These are phyloP conservation scores for Jasminum sambac DNA, from an alignment of 257 asterid species.

Conservation along the genomic window DNA sequence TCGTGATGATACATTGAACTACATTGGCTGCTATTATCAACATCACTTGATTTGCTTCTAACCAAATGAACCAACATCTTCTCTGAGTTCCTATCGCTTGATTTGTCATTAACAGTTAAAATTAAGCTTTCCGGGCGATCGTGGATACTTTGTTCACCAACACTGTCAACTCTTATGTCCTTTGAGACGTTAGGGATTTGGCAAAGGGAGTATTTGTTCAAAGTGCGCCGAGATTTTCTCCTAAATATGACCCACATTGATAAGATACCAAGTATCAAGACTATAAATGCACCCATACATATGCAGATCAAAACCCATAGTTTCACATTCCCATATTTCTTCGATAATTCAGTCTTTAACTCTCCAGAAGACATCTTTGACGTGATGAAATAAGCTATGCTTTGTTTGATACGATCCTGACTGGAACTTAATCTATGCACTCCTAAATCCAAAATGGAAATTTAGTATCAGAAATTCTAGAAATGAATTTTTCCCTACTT, in stretches of 20 bases:
- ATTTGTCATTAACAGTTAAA: slow-evolving; percentile 55
- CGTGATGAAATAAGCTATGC: slow-evolving; percentile 7
- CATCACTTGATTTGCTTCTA: slow-evolving; percentile 76
- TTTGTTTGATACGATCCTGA: slow-evolving; percentile 20
- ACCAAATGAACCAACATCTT: slow-evolving; percentile 71
- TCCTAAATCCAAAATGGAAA: slow-evolving; percentile 46
- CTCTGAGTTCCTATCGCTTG: slow-evolving; percentile 61
- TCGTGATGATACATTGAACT: slow-evolving; percentile 75
- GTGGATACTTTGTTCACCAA: slow-evolving; percentile 41
- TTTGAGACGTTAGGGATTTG: slow-evolving; percentile 80
- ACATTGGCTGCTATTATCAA: slow-evolving; percentile 75
- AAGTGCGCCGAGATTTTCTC: slow-evolving; percentile 61
- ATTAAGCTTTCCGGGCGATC: slow-evolving; percentile 51
- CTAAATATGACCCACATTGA: slow-evolving; percentile 71
- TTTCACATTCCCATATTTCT: slow-evolving; percentile 67
- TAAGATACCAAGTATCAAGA: slow-evolving; percentile 67
- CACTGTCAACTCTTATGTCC: slow-evolving; percentile 75
- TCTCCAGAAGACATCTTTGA: slow-evolving; percentile 60
- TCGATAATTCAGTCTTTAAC: slow-evolving; percentile 56
- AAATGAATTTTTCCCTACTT: background rate
- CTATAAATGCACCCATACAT: slow-evolving; percentile 70
- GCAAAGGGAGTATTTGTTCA: slow-evolving; percentile 46
- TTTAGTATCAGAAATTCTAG: background rate
- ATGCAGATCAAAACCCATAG: slow-evolving; percentile 86
- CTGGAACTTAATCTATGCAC: slow-evolving; percentile 39